These are phyloP conservation scores for Dioszegia crocea DNA, from an alignment of 768 basidiomycete species.

Conservation along the genomic window DNA sequence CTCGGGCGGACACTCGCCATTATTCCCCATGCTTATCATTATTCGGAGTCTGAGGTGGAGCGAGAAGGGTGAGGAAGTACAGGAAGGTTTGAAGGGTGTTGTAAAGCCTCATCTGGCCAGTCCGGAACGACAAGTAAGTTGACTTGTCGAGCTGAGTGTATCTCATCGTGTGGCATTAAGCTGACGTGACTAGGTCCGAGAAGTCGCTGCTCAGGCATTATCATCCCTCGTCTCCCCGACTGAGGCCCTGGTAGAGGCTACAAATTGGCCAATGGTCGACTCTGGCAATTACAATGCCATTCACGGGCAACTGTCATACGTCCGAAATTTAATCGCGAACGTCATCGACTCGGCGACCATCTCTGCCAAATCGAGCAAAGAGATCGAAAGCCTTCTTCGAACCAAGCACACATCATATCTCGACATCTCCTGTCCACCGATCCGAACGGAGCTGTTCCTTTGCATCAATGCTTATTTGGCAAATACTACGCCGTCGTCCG, in stretches of 20 bases:
- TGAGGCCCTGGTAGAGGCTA: slow-evolving; percentile 11
- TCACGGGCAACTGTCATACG: slow-evolving; percentile 15
- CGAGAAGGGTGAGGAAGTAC: slow-evolving; percentile 11
- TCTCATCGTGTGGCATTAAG: background rate
- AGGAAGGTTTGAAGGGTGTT: slow-evolving; percentile 12
- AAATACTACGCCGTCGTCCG: background rate
- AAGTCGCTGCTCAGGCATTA: slow-evolving; percentile 41
- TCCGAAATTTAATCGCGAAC: slow-evolving; percentile 13
- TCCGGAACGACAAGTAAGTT: slow-evolving; percentile 33
- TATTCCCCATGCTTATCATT: slow-evolving; percentile 44
- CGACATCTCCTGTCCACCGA: background rate
- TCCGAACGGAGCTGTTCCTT: background rate
- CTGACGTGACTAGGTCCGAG: slow-evolving; percentile 25
- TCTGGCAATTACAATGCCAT: background rate
- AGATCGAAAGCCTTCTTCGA: background rate
- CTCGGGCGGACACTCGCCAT: slow-evolving; percentile 21
- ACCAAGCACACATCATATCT: background rate
- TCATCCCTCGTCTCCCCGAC: slow-evolving; percentile 26
- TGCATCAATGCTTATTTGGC: background rate
- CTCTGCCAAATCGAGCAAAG: background rate
- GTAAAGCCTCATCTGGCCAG: slow-evolving; percentile 25
- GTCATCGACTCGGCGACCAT: slow-evolving; percentile 18
- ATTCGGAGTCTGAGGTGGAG: slow-evolving; percentile 35
- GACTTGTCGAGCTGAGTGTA: too few relatives aligned
- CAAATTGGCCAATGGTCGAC: background rate